Conservation (phyloP, 257 asterid genomes). For the Handroanthus guayacan region DNA sequence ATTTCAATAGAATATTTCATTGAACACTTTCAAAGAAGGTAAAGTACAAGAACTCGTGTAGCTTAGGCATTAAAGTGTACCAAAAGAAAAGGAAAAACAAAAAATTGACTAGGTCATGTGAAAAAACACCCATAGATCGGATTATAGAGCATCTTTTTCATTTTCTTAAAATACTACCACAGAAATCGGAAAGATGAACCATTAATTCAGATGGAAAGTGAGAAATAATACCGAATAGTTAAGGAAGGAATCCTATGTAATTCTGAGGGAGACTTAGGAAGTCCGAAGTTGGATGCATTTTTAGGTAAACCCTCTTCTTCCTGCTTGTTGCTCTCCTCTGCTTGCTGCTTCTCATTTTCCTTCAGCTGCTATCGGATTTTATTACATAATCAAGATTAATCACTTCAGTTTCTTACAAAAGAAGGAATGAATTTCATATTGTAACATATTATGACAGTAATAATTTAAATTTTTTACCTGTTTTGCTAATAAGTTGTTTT, state of each 20-base stretch:
- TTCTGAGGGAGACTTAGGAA: slow-evolving; percentile 7
- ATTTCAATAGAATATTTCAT: too few species aligned
- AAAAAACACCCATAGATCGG: too few species aligned
- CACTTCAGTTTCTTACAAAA: not conserved
- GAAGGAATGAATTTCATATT: not conserved
- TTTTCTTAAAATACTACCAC: too few species aligned
- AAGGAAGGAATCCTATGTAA: not conserved
- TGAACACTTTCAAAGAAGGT: too few species aligned
- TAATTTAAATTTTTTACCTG: slow-evolving; percentile 45
- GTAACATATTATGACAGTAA: too few species aligned
- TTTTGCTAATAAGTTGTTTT: slow-evolving; percentile 56
- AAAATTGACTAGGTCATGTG: too few species aligned
- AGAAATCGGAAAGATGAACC: too few species aligned
- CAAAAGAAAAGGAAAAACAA: too few species aligned
- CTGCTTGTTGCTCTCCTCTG: too few species aligned
- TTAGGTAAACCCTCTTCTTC: not conserved
- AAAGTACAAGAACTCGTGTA: too few species aligned
- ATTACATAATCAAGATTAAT: not conserved
- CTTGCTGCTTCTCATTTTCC: slow-evolving; percentile 34
- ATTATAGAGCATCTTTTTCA: too few species aligned
- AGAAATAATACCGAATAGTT: slow-evolving; percentile 20
- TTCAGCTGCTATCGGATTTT: slow-evolving; percentile 3
- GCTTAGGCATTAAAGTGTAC: too few species aligned
- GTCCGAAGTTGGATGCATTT: not conserved
- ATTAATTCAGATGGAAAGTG: not conserved